Evolutionary conservation across 345 rosid species (phyloP).

Genomic region (Jatropha curcas): DNA sequence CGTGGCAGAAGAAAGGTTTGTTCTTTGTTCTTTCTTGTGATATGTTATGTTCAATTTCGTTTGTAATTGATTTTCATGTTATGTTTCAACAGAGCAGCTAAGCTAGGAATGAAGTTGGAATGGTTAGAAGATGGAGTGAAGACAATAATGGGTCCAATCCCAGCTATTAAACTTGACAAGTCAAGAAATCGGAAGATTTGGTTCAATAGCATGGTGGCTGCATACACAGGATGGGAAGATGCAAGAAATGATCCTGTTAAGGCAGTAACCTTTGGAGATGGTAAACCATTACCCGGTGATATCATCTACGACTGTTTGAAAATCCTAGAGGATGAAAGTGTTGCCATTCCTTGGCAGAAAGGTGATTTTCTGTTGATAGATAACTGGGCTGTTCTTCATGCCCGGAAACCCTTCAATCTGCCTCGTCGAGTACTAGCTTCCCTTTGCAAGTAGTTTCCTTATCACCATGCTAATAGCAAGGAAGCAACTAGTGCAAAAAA

Average conservation of each 20-base stretch:
- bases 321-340: slow-evolving; percentile 76
- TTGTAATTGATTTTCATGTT: no score
- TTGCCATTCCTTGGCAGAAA: slow-evolving; percentile 81
- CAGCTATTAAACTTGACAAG: slow-evolving; percentile 64
- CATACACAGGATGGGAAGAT: slow-evolving; percentile 86
- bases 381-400: slow-evolving; percentile 85
- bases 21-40: no score
- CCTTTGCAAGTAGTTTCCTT: slow-evolving; percentile 55
- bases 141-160: slow-evolving; percentile 83
- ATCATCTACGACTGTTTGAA: slow-evolving; percentile 57
- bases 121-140: slow-evolving; percentile 77
- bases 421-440: slow-evolving; percentile 86
- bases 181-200: slow-evolving; percentile 72
- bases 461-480: neutral
- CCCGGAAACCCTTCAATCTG: slow-evolving; percentile 66
- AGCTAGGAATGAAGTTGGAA: slow-evolving; percentile 75
- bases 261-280: slow-evolving; percentile 75
- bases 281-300: slow-evolving; percentile 60
- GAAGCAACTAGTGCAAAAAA: neutral
- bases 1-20: slow-evolving; percentile 70
- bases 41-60: neutral
- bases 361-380: slow-evolving; percentile 79
- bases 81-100: slow-evolving; percentile 57
- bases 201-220: slow-evolving; percentile 95
- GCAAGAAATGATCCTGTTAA: slow-evolving; percentile 66